Evolutionary conservation across 306 rosid species (phyloP).

Genomic region (Chamaecrista fasciculata): DNA sequence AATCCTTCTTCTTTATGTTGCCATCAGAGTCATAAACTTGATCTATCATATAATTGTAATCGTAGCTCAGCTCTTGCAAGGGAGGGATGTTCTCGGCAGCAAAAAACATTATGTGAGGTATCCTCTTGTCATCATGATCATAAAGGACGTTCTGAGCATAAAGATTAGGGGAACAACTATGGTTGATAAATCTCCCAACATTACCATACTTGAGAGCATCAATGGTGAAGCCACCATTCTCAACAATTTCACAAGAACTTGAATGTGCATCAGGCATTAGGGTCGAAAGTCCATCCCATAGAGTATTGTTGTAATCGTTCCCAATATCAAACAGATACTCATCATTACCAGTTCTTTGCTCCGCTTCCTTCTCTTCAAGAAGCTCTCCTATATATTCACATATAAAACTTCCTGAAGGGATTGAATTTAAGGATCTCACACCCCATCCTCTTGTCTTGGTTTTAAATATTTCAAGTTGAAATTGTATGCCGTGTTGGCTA

Average conservation of each 20-base stretch:
- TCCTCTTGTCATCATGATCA: slow-evolving; percentile 79
- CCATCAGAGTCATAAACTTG: slow-evolving; percentile 75
- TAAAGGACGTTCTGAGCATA: slow-evolving; percentile 85
- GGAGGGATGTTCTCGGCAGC: slow-evolving; percentile 98
- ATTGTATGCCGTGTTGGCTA: slow-evolving; percentile 73
- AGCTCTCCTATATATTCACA: slow-evolving; percentile 94
- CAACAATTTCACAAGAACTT: slow-evolving; percentile 47
- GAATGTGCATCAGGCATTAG: slow-evolving; percentile 55
- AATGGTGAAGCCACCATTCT: slow-evolving; percentile 70
- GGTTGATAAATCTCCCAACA: slow-evolving; percentile 90
- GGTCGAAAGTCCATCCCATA: slow-evolving; percentile 69
- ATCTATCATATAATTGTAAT: slow-evolving; percentile 74
- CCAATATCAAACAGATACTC: slow-evolving; percentile 94
- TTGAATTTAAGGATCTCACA: slow-evolving; percentile 84
- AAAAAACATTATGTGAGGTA: slow-evolving; percentile 90
- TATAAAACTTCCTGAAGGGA: slow-evolving; percentile 87
- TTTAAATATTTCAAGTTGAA: slow-evolving; percentile 86
- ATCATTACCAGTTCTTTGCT: slow-evolving; percentile 74
- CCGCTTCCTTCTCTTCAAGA: slow-evolving; percentile 86
- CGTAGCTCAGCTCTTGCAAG: slow-evolving; percentile 75
- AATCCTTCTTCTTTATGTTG: slow-evolving; percentile 68
- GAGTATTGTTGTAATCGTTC: slow-evolving; percentile 53
- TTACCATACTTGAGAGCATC: slow-evolving; percentile 80
- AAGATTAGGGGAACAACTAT: slow-evolving; percentile 93
- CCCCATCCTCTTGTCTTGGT: slow-evolving; percentile 90